These are phyloP conservation scores for Phoma sp. DNA, from an alignment of 2,329 filamentous ascomycete genomes.

Conservation along the genomic window DNA sequence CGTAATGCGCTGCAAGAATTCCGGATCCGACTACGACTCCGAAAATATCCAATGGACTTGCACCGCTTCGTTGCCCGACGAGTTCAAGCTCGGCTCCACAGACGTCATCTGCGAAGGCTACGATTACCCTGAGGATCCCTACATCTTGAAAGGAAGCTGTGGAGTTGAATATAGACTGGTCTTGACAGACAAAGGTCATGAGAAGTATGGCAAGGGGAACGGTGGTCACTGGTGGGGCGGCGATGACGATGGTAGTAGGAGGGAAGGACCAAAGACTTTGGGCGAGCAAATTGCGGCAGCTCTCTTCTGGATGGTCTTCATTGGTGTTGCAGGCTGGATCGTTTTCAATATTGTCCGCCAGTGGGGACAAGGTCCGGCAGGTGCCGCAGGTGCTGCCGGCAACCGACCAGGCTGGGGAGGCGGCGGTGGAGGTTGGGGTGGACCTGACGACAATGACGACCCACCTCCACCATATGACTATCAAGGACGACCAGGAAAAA, in stretches of 20 bases:
- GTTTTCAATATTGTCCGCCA: constrained; percentile 60
- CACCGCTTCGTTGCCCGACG: constrained; percentile 65
- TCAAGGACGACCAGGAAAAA: constrained; percentile 30
- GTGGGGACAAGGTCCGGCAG: constrained; percentile 33
- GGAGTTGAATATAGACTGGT: constrained; percentile 86
- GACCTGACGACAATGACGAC: constrained; percentile 50
- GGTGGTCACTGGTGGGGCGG: constrained; percentile 47
- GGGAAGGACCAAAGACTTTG: constrained; percentile 45
- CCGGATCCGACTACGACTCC: constrained; percentile 78
- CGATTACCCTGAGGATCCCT: constrained; percentile 73
- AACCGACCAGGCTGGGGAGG: constrained; percentile 47
- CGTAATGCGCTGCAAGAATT: constrained; percentile 87
- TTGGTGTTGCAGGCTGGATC: constrained; percentile 66
- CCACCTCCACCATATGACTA: constrained; percentile 58
- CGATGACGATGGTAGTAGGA: constrained; percentile 47
- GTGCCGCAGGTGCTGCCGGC: constrained; percentile 27
- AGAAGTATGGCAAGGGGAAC: constrained; percentile 66
- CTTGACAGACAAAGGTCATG: constrained; percentile 77
- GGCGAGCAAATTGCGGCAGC: constrained; percentile 41
- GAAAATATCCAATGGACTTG: constrained; percentile 94
- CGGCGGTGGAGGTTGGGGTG: constrained; percentile 47
- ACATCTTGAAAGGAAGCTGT: constrained; percentile 89
- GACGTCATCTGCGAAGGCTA: constrained; percentile 96
- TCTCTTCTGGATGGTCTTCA: constrained; percentile 68
- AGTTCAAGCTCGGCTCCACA: constrained; percentile 79